phyloP scores from a whole-genome alignment of 1,139 yeast species.

The Protomyces pachydermus region DNA sequence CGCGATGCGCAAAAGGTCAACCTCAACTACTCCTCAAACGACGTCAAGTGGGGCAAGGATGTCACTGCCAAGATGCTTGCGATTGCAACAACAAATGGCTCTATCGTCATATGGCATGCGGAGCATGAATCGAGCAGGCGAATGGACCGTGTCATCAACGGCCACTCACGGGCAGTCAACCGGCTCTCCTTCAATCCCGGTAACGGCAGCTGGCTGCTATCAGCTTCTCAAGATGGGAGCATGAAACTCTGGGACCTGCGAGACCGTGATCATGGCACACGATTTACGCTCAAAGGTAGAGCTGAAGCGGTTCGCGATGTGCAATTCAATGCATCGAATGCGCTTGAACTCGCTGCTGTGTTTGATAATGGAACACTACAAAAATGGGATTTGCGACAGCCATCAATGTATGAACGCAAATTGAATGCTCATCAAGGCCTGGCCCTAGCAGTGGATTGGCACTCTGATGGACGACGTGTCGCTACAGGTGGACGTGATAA shows the following conservation, averaged over 20 bases:
- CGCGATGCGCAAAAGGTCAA: slow-evolving; percentile 29
- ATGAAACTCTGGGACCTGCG: slow-evolving; percentile 62
- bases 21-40: slow-evolving; percentile 33
- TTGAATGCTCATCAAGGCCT: slow-evolving; percentile 91
- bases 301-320: slow-evolving; percentile 45
- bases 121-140: slow-evolving; percentile 24
- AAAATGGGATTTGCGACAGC: slow-evolving; percentile 71
- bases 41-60: slow-evolving; percentile 41
- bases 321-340: slow-evolving; percentile 43
- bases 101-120: slow-evolving; percentile 31
- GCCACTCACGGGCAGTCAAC: slow-evolving; percentile 77
- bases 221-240: slow-evolving; percentile 90
- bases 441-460: slow-evolving; percentile 83
- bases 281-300: slow-evolving; percentile 48
- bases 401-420: slow-evolving; percentile 51
- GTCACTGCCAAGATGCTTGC: slow-evolving; percentile 33
- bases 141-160: slow-evolving; percentile 42
- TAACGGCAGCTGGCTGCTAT: slow-evolving; percentile 56
- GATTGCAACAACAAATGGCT: slow-evolving; percentile 32
- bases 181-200: slow-evolving; percentile 65
- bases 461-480: slow-evolving; percentile 73
- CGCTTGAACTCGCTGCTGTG: slow-evolving; percentile 57
- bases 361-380: slow-evolving; percentile 87
- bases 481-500: slow-evolving; percentile 93
- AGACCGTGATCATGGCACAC: slow-evolving; percentile 30